A percentile compares a stretch with the other conserved stretches of the same genome.
Evolutionary conservation across 2,329 filamentous ascomycete species (phyloP).

Genomic region (Calonectria crousiana): DNA sequence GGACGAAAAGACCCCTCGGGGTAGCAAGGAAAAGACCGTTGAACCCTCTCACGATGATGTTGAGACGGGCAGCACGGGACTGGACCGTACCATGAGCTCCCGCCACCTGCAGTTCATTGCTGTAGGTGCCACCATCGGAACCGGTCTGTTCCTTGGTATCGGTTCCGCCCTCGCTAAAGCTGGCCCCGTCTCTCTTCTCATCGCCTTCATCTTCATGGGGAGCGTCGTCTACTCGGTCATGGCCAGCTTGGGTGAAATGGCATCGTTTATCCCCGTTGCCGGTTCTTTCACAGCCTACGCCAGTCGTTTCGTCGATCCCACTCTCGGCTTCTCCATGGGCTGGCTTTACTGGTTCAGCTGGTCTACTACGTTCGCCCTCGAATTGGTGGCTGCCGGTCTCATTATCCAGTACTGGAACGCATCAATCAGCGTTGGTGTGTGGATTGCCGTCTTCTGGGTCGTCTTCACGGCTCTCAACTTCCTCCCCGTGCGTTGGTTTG

Average conservation of each 20-base stretch:
- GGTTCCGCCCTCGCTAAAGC: conserved; percentile 72
- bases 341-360: conserved; percentile 89
- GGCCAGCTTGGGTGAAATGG: conserved; percentile 78
- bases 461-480: conserved; percentile 78
- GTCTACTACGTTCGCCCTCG: conserved; percentile 79
- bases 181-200: conserved; percentile 74
- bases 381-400: conserved; percentile 78
- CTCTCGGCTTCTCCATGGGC: conserved; percentile 81
- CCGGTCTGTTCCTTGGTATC: conserved; percentile 78
- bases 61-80: conserved; percentile 52
- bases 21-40: conserved; percentile 42
- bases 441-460: conserved; percentile 80
- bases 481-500: conserved; percentile 78
- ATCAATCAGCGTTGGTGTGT: conserved; percentile 74
- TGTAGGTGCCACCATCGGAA: conserved; percentile 75
- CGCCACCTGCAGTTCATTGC: conserved; percentile 64
- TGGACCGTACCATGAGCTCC: conserved; percentile 52
- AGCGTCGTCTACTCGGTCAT: conserved; percentile 82
- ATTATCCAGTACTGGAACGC: conserved; percentile 82
- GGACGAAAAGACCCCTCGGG: conserved; percentile 45
- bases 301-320: conserved; percentile 78
- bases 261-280: conserved; percentile 80
- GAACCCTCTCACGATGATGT: conserved; percentile 47
- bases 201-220: conserved; percentile 78
- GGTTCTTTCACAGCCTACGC: conserved; percentile 84